Conservation (phyloP, 139 green algal species). For the Tetradesmus obliquus region DNA sequence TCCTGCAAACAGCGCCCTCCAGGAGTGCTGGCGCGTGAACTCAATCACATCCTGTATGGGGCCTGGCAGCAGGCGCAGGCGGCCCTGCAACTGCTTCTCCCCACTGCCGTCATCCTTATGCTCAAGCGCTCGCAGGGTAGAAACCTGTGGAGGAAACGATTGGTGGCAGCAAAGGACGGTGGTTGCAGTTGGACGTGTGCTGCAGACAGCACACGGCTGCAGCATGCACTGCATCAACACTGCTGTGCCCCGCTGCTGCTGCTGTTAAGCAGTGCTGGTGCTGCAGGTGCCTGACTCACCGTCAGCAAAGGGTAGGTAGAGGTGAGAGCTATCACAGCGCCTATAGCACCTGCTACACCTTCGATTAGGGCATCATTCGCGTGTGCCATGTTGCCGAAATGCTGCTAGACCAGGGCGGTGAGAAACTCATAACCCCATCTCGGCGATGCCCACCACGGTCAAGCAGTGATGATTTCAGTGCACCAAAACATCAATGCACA, state of each 20-base stretch:
- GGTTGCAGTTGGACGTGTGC: neutral
- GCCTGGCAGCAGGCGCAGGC: slow-evolving; percentile 3
- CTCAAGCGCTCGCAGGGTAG: slow-evolving; percentile 33
- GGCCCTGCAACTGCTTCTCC: slow-evolving; percentile 43
- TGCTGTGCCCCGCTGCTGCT: neutral
- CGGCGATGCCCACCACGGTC: too few species aligned
- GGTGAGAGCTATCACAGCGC: slow-evolving; percentile 59
- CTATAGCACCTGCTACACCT: slow-evolving; percentile 61
- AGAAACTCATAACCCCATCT: neutral
- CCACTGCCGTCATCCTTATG: neutral
- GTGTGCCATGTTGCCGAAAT: neutral
- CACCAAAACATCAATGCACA: neutral
- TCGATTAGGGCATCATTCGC: slow-evolving; percentile 57
- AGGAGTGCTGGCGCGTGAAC: slow-evolving; percentile 57
- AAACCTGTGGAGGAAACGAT: neutral
- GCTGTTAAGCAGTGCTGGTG: neutral
- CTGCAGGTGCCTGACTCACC: slow-evolving; percentile 45
- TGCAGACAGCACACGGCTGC: neutral
- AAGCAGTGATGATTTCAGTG: neutral
- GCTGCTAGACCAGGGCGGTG: neutral
- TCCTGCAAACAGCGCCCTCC: slow-evolving; percentile 72
- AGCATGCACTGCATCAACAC: too few species aligned
- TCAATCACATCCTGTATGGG: slow-evolving; percentile 35
- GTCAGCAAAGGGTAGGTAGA: slow-evolving; percentile 85
- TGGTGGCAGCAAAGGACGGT: neutral